Conservation (phyloP, 2,329 filamentous ascomycete species). For the Ascochyta rabiei region DNA sequence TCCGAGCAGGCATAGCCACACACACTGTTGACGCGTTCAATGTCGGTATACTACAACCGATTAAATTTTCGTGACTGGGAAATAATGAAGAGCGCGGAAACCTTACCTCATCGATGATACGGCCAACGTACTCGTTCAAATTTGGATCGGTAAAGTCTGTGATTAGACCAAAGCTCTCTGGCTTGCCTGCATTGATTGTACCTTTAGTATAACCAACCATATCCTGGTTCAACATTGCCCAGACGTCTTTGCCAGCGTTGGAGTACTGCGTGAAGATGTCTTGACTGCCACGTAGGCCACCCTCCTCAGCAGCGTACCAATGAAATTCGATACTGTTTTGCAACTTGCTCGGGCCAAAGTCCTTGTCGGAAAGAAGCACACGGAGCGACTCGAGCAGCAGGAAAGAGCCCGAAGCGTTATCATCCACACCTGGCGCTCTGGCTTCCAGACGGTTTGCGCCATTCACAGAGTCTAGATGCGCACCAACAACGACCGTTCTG, state of each 20-base stretch:
- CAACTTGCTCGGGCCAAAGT: conserved; percentile 71
- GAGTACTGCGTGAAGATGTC: conserved; percentile 85
- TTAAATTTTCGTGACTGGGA: not conserved
- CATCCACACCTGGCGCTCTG: conserved; percentile 64
- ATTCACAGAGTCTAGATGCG: conserved; percentile 61
- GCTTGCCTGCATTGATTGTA: conserved; percentile 78
- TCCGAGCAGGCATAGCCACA: conserved; percentile 85
- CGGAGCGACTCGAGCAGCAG: conserved; percentile 91
- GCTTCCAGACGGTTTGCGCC: conserved; percentile 3
- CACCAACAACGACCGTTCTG: conserved; percentile 82
- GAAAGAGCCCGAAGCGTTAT: conserved; percentile 88
- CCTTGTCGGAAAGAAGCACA: conserved; percentile 72
- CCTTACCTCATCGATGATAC: conserved; percentile 66
- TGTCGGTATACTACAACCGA: conserved; percentile 72
- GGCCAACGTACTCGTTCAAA: conserved; percentile 87
- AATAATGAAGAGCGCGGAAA: not conserved
- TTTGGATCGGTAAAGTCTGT: conserved; percentile 84
- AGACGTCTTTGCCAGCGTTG: conserved; percentile 73
- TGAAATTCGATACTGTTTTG: conserved; percentile 92
- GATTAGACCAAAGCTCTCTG: conserved; percentile 87
- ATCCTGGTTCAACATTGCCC: conserved; percentile 96
- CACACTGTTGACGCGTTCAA: conserved; percentile 85
- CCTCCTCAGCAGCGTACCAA: conserved; percentile 92
- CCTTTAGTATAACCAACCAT: conserved; percentile 84
- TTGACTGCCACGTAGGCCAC: conserved; percentile 82